These are phyloP conservation scores for Posidonia oceanica DNA, from an alignment of 116 monocot genomes.

Conservation along the genomic window DNA sequence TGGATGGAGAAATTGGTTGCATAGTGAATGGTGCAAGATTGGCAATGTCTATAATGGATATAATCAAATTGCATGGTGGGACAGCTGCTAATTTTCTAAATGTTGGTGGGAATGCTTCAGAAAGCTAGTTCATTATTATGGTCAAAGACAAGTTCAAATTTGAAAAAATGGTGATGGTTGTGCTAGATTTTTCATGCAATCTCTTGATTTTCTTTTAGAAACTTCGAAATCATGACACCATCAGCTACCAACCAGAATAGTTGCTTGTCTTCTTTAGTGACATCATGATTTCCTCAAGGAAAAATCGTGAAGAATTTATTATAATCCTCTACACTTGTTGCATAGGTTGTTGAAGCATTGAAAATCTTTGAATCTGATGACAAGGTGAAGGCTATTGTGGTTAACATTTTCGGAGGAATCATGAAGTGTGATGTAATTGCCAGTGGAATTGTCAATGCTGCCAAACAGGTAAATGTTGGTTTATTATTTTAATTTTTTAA, in stretches of 20 bases:
- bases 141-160: no score
- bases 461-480: slow-evolving; percentile 53
- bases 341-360: slow-evolving; percentile 92
- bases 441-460: slow-evolving; percentile 97
- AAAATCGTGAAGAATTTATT: neutral
- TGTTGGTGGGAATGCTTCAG: slow-evolving; percentile 98
- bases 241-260: no score
- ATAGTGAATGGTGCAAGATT: slow-evolving; percentile 97
- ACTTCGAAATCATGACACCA: no score
- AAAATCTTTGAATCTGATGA: slow-evolving; percentile 91
- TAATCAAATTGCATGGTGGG: slow-evolving; percentile 90
- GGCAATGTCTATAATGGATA: slow-evolving; percentile 99
- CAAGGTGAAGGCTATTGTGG: slow-evolving; percentile 91
- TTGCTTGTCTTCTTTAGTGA: no score
- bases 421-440: slow-evolving; percentile 99
- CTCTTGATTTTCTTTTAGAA: no score
- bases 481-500: no score
- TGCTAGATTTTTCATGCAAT: no score
- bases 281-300: neutral
- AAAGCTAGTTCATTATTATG: slow-evolving; percentile 17
- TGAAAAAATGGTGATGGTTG: no score
- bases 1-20: slow-evolving; percentile 97
- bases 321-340: neutral
- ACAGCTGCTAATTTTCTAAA: slow-evolving; percentile 80
- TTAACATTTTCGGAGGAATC: slow-evolving; percentile 96